A percentile compares a stretch with the other conserved stretches of the same genome.
Conservation (phyloP, 352 stramenopile genomes). For the Globisporangium uncinulatum region DNA sequence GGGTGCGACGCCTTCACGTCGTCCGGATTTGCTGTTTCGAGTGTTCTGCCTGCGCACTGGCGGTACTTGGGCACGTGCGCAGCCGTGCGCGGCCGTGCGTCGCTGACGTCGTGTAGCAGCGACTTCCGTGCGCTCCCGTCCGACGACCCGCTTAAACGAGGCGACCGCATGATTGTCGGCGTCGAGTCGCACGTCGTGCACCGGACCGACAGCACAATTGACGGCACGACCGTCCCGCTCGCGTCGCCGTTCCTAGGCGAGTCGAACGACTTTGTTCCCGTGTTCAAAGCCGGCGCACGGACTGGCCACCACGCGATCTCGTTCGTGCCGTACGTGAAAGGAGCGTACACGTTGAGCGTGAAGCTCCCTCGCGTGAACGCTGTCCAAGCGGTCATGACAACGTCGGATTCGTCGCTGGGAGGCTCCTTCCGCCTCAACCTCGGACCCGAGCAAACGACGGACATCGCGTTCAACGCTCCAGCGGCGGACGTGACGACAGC, state of each 20-base stretch:
- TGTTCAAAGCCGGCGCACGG: slow-evolving; percentile 49
- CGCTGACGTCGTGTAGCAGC: slow-evolving; percentile 37
- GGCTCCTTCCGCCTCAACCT: slow-evolving; percentile 65
- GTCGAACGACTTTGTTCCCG: slow-evolving; percentile 44
- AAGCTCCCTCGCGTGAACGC: slow-evolving; percentile 63
- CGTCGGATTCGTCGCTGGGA: slow-evolving; percentile 40
- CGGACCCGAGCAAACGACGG: slow-evolving; percentile 30
- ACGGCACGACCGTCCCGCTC: slow-evolving; percentile 64
- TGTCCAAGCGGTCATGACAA: slow-evolving; percentile 64
- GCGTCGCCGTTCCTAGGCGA: slow-evolving; percentile 50
- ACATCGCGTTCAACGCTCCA: slow-evolving; percentile 50
- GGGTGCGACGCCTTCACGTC: slow-evolving; percentile 46
- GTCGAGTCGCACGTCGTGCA: slow-evolving; percentile 66
- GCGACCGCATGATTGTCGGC: slow-evolving; percentile 80
- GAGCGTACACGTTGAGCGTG: slow-evolving; percentile 86
- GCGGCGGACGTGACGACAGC: slow-evolving; percentile 33
- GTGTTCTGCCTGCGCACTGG: slow-evolving; percentile 50
- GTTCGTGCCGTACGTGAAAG: slow-evolving; percentile 89
- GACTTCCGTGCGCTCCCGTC: slow-evolving; percentile 27
- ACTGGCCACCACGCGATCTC: slow-evolving; percentile 83
- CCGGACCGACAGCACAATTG: slow-evolving; percentile 42
- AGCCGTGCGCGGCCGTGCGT: slow-evolving; percentile 14
- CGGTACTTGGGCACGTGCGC: slow-evolving; percentile 69
- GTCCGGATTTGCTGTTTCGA: slow-evolving; percentile 41
- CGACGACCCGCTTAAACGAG: slow-evolving; percentile 50